Conservation (phyloP, 805 yeast species). For the Candida khao-thaluensis region DNA sequence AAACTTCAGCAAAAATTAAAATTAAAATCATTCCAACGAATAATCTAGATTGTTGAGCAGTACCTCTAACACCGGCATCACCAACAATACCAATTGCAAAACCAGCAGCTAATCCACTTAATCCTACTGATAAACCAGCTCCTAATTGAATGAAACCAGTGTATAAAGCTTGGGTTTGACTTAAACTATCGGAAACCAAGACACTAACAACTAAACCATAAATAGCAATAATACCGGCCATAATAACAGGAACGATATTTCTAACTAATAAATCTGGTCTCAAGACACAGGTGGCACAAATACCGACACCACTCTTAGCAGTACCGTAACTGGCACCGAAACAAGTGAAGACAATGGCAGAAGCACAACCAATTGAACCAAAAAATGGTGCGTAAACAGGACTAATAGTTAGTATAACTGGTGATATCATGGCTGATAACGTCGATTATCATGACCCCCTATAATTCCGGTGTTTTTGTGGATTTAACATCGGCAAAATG, state of each 20-base stretch:
- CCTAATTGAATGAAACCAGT: conserved; percentile 98
- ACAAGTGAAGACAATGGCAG: conserved; percentile 97
- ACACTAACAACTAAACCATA: conserved; percentile 97
- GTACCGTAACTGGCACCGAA: conserved; percentile 99
- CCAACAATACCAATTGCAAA: conserved; percentile 95
- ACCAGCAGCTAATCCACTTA: conserved; percentile 94
- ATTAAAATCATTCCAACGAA: conserved; percentile 89
- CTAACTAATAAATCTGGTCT: conserved; percentile 95
- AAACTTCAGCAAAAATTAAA: conserved; percentile 86
- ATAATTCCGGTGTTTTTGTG: no score
- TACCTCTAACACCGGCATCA: conserved; percentile 87
- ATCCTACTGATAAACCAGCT: conserved; percentile 94
- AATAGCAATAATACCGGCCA: conserved; percentile 99
- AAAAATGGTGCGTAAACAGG: conserved; percentile 93
- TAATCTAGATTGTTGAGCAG: conserved; percentile 82
- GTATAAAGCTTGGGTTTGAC: conserved; percentile 87
- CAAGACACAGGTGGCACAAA: conserved; percentile 95
- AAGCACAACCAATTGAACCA: conserved; percentile 99
- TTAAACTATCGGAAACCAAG: conserved; percentile 83
- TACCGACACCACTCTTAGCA: conserved; percentile 99
- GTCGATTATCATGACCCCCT: background rate
- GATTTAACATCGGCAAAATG: no score
- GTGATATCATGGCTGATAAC: background rate
- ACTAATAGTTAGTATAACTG: conserved; percentile 30
- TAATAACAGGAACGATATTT: conserved; percentile 94